A percentile compares a stretch with the other conserved stretches of the same genome.
These are phyloP conservation scores for Hypsizygus ulmarius DNA, from an alignment of 1,284 basidiomycete species.

Conservation along the genomic window DNA sequence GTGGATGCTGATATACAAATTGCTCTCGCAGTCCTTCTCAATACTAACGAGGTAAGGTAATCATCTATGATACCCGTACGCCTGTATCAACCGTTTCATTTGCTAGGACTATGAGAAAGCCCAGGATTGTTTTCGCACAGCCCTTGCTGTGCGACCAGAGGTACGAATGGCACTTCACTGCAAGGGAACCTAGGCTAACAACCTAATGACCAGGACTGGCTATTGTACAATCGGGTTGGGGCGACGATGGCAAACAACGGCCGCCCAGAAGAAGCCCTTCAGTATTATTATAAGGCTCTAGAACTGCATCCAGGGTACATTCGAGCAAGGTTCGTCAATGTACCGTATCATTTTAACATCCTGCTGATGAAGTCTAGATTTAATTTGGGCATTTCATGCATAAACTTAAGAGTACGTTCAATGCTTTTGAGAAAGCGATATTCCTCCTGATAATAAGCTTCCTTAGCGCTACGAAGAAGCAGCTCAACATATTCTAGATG, in stretches of 20 bases:
- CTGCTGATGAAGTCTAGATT: conserved; percentile 49
- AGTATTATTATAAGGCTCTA: conserved; percentile 89
- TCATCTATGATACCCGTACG: conserved; percentile 2
- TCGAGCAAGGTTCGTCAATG: conserved; percentile 66
- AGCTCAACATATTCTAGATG: conserved; percentile 81
- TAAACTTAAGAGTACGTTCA: conserved; percentile 72
- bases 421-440: not conserved
- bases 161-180: conserved; percentile 42
- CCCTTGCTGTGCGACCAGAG: conserved; percentile 83
- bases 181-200: not conserved
- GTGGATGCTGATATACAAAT: conserved; percentile 96
- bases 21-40: conserved; percentile 91
- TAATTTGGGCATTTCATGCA: conserved; percentile 89
- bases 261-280: conserved; percentile 76
- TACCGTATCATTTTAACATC: conserved; percentile 10
- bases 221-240: conserved; percentile 94
- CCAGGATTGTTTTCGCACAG: conserved; percentile 92
- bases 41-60: conserved; percentile 74
- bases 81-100: conserved; percentile 10
- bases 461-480: conserved; percentile 77
- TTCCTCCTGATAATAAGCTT: not conserved
- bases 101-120: conserved; percentile 85
- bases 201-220: conserved; percentile 70
- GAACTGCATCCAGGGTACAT: conserved; percentile 93
- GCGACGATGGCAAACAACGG: conserved; percentile 96